Conservation (phyloP, 192 early-diverging fungal species). For the Coemansia sp. region DNA sequence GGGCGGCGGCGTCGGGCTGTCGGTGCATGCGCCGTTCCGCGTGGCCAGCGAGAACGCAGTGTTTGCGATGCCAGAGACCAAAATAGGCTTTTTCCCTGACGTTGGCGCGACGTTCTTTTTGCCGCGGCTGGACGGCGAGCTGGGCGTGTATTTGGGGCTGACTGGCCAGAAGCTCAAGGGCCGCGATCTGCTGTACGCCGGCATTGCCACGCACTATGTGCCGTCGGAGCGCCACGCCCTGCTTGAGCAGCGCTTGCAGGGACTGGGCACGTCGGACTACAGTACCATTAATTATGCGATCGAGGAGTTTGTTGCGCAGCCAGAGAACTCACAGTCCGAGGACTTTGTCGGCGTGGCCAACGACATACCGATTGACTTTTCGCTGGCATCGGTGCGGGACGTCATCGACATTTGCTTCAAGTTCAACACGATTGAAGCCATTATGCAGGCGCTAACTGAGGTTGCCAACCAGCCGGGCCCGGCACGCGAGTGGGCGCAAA, state of each 20-base stretch:
- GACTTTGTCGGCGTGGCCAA: slow-evolving; percentile 76
- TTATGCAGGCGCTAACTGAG: slow-evolving; percentile 75
- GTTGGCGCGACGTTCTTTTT: slow-evolving; percentile 95
- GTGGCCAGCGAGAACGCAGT: slow-evolving; percentile 94
- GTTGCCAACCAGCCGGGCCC: slow-evolving; percentile 52
- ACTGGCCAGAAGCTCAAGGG: slow-evolving; percentile 79
- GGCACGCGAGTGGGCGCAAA: slow-evolving; percentile 59
- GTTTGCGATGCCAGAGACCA: slow-evolving; percentile 97
- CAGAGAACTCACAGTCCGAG: slow-evolving; percentile 53
- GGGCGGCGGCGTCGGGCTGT: slow-evolving; percentile 97
- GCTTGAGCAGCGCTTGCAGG: slow-evolving; percentile 78
- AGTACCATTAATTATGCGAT: slow-evolving; percentile 81
- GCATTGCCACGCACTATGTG: slow-evolving; percentile 96
- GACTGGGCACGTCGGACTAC: slow-evolving; percentile 73
- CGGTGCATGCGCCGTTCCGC: slow-evolving; percentile 92
- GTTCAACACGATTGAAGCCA: slow-evolving; percentile 77
- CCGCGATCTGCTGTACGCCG: slow-evolving; percentile 84
- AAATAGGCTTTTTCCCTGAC: slow-evolving; percentile 96
- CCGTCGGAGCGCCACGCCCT: slow-evolving; percentile 78
- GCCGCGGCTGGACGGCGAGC: slow-evolving; percentile 89
- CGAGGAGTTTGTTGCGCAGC: slow-evolving; percentile 85
- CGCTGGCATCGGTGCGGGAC: slow-evolving; percentile 49
- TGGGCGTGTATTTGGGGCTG: slow-evolving; percentile 89
- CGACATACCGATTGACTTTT: slow-evolving; percentile 26
- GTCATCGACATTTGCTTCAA: slow-evolving; percentile 88